Base-by-base conservation (phyloP, 2,329 filamentous ascomycete genomes). In the Harringtonia lauricola region DNA sequence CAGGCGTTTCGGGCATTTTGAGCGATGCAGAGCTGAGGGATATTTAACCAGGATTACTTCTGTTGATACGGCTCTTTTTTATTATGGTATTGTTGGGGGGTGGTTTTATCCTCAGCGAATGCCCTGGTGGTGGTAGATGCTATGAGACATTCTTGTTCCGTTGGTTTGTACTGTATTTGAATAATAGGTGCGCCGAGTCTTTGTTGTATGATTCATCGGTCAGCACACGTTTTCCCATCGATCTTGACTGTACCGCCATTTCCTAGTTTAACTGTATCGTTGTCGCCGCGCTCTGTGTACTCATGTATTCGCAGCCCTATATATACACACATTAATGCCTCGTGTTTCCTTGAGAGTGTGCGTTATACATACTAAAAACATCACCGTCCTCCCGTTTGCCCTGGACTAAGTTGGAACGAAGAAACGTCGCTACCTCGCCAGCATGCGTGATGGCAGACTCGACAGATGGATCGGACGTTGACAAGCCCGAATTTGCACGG, bases 241-340 rank as follows among this genome's bases (percentile, higher is more conserved):
- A 58, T 52, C 39, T 52, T 63, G 47, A 57, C 43, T 10, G 50
- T 58, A 43, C 55, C 60, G 34, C 35, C 39, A n/a, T n/a, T n/a
- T 3, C 41, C 48, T 47, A 78, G 68, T 64, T 89, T 94, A 55
- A 95, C 78, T 29, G 82, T 86, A 54, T 95, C 88, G 58, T 98
- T 98, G 64, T 96, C 85, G 43, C 92, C 88, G 51, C 86, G 74
- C 63, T 98, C 90, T 26, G 83, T 98, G 51, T 94, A 69, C 48
- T 94, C 76, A 61, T 96, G 92, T 64, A 98, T 95, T 41, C 82
- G 75, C 45, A 96, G 66, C 59, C 83, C 88, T 95, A 39, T 5
- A 12, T 6, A 14, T 12, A 6, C 15, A n/a, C 4, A 2, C 4
- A n/a, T 39, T 36, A 42, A 35, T n/a, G 15, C 21, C n/a, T 14